phyloP scores from a whole-genome alignment of 1,139 yeast genomes.

The Magnusiomyces fungicola region DNA sequence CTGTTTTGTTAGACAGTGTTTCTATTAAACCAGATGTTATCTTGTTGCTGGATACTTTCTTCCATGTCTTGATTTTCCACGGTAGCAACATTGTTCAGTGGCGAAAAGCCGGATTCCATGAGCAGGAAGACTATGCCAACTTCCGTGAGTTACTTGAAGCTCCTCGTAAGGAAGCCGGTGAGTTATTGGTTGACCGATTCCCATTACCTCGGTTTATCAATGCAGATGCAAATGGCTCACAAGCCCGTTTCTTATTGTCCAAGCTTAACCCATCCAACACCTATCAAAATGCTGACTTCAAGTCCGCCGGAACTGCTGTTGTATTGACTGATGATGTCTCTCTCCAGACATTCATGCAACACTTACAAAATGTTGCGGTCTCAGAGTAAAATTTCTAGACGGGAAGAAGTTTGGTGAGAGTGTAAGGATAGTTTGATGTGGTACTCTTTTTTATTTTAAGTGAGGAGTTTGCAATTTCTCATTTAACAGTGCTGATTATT shows the following conservation, averaged over 20 bases:
- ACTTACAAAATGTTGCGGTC: slow-evolving; percentile 33
- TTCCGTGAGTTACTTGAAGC: slow-evolving; percentile 54
- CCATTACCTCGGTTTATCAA: slow-evolving; percentile 70
- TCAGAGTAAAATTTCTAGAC: slow-evolving; percentile 46
- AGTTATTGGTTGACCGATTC: slow-evolving; percentile 57
- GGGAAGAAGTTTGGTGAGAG: background rate
- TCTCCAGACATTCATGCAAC: slow-evolving; percentile 60
- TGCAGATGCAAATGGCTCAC: slow-evolving; percentile 72
- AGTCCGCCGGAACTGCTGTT: slow-evolving; percentile 29
- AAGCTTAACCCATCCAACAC: slow-evolving; percentile 67
- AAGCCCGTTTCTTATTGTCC: slow-evolving; percentile 69
- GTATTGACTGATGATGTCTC: slow-evolving; percentile 66
- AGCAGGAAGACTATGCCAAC: slow-evolving; percentile 54
- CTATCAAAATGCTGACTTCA: slow-evolving; percentile 40
- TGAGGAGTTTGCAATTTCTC: too few relatives aligned
- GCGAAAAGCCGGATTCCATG: slow-evolving; percentile 64
- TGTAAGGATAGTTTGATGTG: slow-evolving; percentile 2
- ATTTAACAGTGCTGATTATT: background rate
- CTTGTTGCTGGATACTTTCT: slow-evolving; percentile 62
- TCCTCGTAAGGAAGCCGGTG: slow-evolving; percentile 64
- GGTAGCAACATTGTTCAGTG: slow-evolving; percentile 64
- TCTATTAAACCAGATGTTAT: slow-evolving; percentile 58
- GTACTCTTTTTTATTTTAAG: slow-evolving; percentile 1
- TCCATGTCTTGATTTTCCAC: slow-evolving; percentile 64
- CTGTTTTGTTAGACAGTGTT: slow-evolving; percentile 57